Percentiles rank a stretch among this genome's conserved stretches.
Evolutionary conservation across 2,329 filamentous ascomycete species (phyloP).

Genomic region (Harringtonia aguacate): DNA sequence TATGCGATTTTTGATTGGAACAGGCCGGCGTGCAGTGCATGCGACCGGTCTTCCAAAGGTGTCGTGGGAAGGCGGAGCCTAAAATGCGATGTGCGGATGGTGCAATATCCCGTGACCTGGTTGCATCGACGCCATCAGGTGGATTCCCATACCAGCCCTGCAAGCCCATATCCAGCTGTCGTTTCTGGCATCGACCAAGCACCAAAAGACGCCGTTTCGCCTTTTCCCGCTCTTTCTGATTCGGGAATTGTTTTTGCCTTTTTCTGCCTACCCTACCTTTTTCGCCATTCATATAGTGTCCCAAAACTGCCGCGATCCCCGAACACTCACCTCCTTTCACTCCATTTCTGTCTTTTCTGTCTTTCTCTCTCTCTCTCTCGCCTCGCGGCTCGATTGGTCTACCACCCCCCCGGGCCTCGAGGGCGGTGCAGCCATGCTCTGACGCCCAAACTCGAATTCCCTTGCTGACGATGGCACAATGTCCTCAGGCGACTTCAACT

Average conservation of each 20-base stretch:
- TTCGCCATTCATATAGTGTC: not conserved
- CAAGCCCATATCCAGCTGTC: not conserved
- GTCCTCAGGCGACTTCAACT: constrained; percentile 47
- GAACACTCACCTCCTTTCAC: not conserved
- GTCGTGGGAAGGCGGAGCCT: constrained; percentile 15
- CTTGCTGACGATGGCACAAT: constrained; percentile 34
- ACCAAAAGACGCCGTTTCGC: too few relatives aligned
- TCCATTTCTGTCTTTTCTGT: not conserved
- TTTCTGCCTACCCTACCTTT: not conserved
- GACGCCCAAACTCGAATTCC: constrained; percentile 1
- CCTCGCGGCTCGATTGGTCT: too few relatives aligned
- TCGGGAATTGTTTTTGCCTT: too few relatives aligned
- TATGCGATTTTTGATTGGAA: constrained; percentile 19
- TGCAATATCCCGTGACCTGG: constrained; percentile 50
- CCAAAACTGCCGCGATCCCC: too few relatives aligned
- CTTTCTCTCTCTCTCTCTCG: not conserved
- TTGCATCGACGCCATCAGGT: constrained; percentile 4
- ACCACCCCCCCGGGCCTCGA: not conserved
- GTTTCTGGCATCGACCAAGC: too few relatives aligned
- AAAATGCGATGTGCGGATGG: constrained; percentile 37
- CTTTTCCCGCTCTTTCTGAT: too few relatives aligned
- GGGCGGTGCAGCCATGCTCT: constrained; percentile 8
- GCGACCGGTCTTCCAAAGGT: constrained; percentile 9
- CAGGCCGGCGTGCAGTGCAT: constrained; percentile 12
- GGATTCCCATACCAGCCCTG: not conserved